These are phyloP conservation scores for Macrolepiota fuliginosa DNA, from an alignment of 768 basidiomycete genomes.

Conservation along the genomic window DNA sequence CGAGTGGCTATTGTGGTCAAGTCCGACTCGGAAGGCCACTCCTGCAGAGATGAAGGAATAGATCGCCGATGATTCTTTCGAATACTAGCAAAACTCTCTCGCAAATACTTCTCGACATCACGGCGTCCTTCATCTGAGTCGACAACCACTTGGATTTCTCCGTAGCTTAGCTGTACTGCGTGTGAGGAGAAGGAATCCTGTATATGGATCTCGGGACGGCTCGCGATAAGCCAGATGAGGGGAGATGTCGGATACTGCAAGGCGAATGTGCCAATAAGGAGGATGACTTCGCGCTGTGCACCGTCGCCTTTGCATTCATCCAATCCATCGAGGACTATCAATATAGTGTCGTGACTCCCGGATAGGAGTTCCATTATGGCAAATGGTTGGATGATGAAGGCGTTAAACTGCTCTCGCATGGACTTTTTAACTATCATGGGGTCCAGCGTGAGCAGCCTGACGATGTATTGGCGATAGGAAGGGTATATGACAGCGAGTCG, in stretches of 20 bases:
- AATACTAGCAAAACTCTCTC: slow-evolving; percentile 11
- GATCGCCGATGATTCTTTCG: not conserved
- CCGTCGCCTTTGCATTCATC: slow-evolving; percentile 22
- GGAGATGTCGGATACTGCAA: slow-evolving; percentile 5
- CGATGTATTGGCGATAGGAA: slow-evolving; percentile 3
- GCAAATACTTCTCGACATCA: slow-evolving; percentile 19
- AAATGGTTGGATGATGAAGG: slow-evolving; percentile 16
- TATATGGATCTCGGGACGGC: slow-evolving; percentile 25
- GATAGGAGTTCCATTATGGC: too few relatives aligned
- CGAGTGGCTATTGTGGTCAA: slow-evolving; percentile 15
- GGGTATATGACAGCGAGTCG: slow-evolving; percentile 17
- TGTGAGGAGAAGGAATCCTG: not conserved
- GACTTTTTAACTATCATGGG: slow-evolving; percentile 13
- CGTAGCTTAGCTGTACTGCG: not conserved
- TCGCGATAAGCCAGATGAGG: slow-evolving; percentile 23
- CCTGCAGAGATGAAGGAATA: not conserved
- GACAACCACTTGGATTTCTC: not conserved
- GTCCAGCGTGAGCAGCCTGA: not conserved
- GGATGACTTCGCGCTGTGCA: slow-evolving; percentile 16
- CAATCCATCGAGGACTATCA: slow-evolving; percentile 23
- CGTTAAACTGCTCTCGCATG: slow-evolving; percentile 12
- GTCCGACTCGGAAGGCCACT: slow-evolving; percentile 19
- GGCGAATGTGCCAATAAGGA: slow-evolving; percentile 4
- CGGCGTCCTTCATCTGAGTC: slow-evolving; percentile 11
- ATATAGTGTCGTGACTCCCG: not conserved